These are phyloP conservation scores for Plasmodium chabaudi DNA, from an alignment of 169 alveolate species.

Conservation along the genomic window DNA sequence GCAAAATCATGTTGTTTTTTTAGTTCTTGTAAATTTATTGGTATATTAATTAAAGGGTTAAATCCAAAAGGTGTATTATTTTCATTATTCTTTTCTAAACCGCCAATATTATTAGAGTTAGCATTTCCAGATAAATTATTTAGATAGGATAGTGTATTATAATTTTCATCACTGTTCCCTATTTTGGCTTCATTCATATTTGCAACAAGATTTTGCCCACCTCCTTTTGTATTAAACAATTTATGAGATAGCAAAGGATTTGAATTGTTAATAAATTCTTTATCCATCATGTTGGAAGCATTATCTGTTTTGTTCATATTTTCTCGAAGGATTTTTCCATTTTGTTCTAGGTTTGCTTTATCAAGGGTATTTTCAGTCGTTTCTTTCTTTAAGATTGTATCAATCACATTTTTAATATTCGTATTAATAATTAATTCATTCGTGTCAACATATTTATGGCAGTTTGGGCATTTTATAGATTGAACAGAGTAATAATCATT, in stretches of 20 bases:
- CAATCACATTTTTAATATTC: constrained; percentile 65
- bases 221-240: neutral
- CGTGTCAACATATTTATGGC: constrained; percentile 20
- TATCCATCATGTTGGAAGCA: neutral
- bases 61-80: neutral
- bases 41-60: constrained; percentile 38
- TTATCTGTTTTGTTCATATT: neutral
- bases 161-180: neutral
- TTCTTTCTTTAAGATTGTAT: constrained; percentile 52
- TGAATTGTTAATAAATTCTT: no score
- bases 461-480: constrained; percentile 58
- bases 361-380: constrained; percentile 6
- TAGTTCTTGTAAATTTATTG: constrained; percentile 34
- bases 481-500: constrained; percentile 28
- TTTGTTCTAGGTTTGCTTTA: neutral
- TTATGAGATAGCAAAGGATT: neutral
- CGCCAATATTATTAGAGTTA: neutral
- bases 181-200: neutral
- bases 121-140: neutral
- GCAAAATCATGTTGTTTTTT: constrained; percentile 71
- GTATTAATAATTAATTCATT: constrained; percentile 64
- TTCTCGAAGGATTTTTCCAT: neutral
- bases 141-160: neutral
- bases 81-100: constrained; percentile 8
- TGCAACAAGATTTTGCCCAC: neutral